Evolutionary conservation across 192 early-diverging fungal species (phyloP).

Genomic region (Paraglomus brasilianum): DNA sequence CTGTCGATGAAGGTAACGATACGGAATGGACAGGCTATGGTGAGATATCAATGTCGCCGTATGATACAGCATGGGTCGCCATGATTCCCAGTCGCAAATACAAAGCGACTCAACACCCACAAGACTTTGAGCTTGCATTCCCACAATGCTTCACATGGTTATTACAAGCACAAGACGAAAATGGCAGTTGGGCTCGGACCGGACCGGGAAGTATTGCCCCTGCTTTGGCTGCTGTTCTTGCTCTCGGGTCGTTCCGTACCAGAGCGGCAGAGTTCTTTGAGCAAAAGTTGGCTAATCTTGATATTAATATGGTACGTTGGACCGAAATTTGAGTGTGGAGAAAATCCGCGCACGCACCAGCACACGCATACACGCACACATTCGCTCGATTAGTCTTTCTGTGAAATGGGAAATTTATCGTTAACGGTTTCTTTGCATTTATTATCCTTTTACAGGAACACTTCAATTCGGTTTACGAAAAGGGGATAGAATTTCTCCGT

Average conservation of each 20-base stretch:
- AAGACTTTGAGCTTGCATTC: constrained; percentile 19
- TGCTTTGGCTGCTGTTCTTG: not conserved
- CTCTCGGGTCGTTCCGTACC: not conserved
- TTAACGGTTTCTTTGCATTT: too few relatives aligned
- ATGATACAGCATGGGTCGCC: constrained; percentile 26
- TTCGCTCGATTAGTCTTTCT: too few relatives aligned
- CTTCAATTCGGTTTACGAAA: not conserved
- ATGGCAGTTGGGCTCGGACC: not conserved
- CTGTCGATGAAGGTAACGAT: not conserved
- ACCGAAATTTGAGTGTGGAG: too few relatives aligned
- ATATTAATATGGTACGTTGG: not conserved
- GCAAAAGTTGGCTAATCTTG: constrained; percentile 6
- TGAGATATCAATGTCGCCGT: constrained; percentile 20
- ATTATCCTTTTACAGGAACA: constrained; percentile 4
- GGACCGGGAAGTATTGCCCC: not conserved
- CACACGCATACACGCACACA: too few relatives aligned
- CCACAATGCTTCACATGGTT: constrained; percentile 24
- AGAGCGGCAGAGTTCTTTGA: constrained; percentile 3
- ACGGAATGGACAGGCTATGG: constrained; percentile 6
- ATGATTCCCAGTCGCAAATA: constrained; percentile 12
- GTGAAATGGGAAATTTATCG: too few relatives aligned
- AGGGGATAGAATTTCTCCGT: not conserved
- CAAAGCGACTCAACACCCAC: not conserved
- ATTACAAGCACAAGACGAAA: not conserved
- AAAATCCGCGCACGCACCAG: too few relatives aligned